Base-by-base conservation (phyloP, 805 yeast genomes). In the Wickerhamiella qilinensis region DNA sequence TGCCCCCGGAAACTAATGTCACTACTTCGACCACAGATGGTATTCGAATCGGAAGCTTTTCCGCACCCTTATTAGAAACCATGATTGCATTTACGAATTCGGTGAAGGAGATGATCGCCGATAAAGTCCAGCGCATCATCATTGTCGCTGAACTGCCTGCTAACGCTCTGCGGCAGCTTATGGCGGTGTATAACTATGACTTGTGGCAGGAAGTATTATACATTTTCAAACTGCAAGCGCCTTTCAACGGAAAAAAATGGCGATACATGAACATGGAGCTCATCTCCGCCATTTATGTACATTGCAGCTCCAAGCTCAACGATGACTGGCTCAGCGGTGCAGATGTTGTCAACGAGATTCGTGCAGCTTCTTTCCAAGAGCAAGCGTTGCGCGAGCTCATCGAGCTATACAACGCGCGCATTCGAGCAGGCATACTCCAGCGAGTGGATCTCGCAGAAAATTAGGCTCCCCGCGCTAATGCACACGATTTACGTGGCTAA, bases 161-260 rank as follows among this genome's bases (percentile, higher is more conserved):
- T 0, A 79, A 73, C 16, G 56, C 69, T 3, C 63, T 79, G 42
- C 70, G 79, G 46, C 67, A 71, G 48, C 57, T 81, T 4, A 59
- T 69, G 35, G 60, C 69, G 3, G 65, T 84, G 33, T 77, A 74
- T 52, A 83, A 81, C 50, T 53, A 62, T 19, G 67, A 68, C 8
- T 56, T 84, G 19, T 76, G 80, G 59, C 63, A 63, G 36, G 86
- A 93, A 1, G 73, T 81, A 3, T 61, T 86, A 49, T 76, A 75
- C 50, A 68, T 81, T 1, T 63, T 86, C 43, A 85, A 82, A 54
- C 75, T 80, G 44, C 67, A 85, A 37, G 75, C 85, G 1, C 94
- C 96, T 0, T 83, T 78, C 58, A 86, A 83, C 50, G 95, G 95
- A 16, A 75, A 91, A 43, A 85, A 86, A 56, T 88, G 98, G 98